Evolutionary conservation across 2,329 filamentous ascomycete species (phyloP).

Genomic region (Exophiala xenobiotica): DNA sequence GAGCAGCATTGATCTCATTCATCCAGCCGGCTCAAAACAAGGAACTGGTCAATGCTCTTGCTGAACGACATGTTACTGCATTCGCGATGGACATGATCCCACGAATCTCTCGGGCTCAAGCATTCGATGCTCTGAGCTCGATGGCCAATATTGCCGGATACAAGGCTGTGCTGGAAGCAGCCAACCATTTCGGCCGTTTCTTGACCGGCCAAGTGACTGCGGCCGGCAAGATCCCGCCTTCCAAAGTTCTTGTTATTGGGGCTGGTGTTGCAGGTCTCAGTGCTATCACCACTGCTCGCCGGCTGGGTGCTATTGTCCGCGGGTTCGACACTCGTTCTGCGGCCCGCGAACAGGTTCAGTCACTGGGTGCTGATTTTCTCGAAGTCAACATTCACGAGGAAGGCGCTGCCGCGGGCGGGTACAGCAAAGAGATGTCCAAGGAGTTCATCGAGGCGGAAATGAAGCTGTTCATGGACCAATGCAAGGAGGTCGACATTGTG

Average conservation of each 20-base stretch:
- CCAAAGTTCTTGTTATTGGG: conserved; percentile 86
- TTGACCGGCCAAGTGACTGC: conserved; percentile 87
- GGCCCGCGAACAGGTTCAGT: conserved; percentile 85
- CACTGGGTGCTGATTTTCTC: conserved; percentile 83
- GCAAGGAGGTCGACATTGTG: conserved; percentile 84
- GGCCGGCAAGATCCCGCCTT: conserved; percentile 84
- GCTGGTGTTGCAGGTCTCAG: conserved; percentile 85
- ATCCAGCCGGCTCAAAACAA: conserved; percentile 80
- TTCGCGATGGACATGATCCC: conserved; percentile 95
- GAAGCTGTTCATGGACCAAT: conserved; percentile 87
- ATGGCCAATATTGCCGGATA: conserved; percentile 96
- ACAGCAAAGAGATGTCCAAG: conserved; percentile 91
- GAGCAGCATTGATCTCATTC: conserved; percentile 77
- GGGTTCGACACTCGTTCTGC: conserved; percentile 91
- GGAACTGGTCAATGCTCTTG: conserved; percentile 69
- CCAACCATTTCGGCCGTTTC: conserved; percentile 85
- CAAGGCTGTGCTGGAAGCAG: conserved; percentile 85
- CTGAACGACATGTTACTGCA: conserved; percentile 67
- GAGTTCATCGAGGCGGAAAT: conserved; percentile 91
- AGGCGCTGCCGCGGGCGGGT: conserved; percentile 79
- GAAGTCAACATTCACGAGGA: conserved; percentile 84
- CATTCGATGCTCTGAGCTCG: conserved; percentile 81
- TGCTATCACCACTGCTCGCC: conserved; percentile 80
- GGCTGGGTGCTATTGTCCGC: conserved; percentile 84
- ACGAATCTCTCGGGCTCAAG: conserved; percentile 82